Base-by-base conservation (phyloP, 2,329 filamentous ascomycete genomes). In the Lachnellula arida region DNA sequence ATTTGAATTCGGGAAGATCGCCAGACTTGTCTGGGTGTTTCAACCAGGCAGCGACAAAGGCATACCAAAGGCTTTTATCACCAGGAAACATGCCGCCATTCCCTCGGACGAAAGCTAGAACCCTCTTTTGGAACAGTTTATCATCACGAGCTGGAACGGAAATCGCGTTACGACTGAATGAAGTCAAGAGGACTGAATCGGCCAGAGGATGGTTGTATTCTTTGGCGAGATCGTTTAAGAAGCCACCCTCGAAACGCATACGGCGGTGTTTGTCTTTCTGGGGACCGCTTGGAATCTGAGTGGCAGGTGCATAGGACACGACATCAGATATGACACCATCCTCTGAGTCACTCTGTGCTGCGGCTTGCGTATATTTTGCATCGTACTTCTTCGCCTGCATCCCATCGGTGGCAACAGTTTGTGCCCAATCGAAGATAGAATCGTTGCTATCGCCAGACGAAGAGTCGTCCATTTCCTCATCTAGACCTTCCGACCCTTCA, bases 31-130 rank as follows among this genome's bases (percentile, higher is more conserved):
- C 51, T 50, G 60, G 58, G 46, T 60, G 56, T 48, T 65, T 65
- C 12, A 68, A 47, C 65, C 65, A 71, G 9, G 58, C 51, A 39
- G 50, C 58, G 19, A 67, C 58, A 55, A 64, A 63, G 37, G 61
- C 62, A 50, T 66, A 62, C 68, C 68, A 71, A 2, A 71, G 44
- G 40, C 62, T 58, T 52, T 60, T 62, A 15, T 66, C 62, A 7
- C 62, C 67, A 4, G 68, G 66, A 43, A 71, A 68, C 5, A 67
- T 48, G 5, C 64, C 61, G 1, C 58, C 55, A 37, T 68, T 68
- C 5, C 46, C 56, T 14, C 51, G 43, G 9, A 67, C 51, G 11
- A 68, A 40, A 17, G 59, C 32, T 11, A 65, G 43, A 8, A 67
- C 46, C 2, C 65, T 54, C 11, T 59, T 53, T 37, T 63, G 54